Evolutionary conservation across 441 rosid genomes (phyloP).

Genomic region (Erysimum cheiri): DNA sequence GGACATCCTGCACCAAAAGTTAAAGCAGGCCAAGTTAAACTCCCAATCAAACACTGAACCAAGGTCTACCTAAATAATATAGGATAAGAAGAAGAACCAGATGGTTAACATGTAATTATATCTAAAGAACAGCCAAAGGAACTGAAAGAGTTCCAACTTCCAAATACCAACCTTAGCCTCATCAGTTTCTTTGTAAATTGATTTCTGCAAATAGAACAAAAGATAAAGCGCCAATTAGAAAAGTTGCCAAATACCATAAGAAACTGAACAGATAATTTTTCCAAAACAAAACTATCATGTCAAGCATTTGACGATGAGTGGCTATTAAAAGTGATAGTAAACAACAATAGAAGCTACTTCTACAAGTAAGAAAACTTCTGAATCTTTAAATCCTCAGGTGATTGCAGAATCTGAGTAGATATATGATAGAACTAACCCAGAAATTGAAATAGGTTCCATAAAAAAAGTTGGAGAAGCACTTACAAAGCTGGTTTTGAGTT

Average conservation of each 20-base stretch:
- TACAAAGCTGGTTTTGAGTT: constrained; percentile 89
- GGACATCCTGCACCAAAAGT: constrained; percentile 65
- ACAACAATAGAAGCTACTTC: constrained; percentile 9
- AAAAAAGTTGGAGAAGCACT: constrained; percentile 30
- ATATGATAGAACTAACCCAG: neutral
- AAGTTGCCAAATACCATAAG: neutral
- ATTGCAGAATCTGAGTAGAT: neutral
- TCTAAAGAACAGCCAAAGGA: constrained; percentile 8
- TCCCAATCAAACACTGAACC: constrained; percentile 1
- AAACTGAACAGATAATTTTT: neutral
- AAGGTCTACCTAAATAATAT: constrained; percentile 2
- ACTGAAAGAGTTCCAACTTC: constrained; percentile 22
- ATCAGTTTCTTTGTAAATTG: constrained; percentile 81
- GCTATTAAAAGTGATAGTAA: neutral
- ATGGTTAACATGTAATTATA: neutral
- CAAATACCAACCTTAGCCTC: constrained; percentile 72
- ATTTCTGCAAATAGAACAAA: constrained; percentile 64
- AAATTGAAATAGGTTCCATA: neutral
- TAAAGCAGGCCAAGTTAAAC: constrained; percentile 25
- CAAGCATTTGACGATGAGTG: neutral
- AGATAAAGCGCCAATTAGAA: constrained; percentile 33
- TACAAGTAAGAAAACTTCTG: constrained; percentile 13
- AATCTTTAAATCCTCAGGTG: neutral
- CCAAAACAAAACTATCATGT: neutral
- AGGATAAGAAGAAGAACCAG: constrained; percentile 3